Evolutionary conservation across 2,329 filamentous ascomycete genomes (phyloP), one percentile per base, ranked within the genome.

Genomic region (Colletotrichum simmondsii): DNA sequence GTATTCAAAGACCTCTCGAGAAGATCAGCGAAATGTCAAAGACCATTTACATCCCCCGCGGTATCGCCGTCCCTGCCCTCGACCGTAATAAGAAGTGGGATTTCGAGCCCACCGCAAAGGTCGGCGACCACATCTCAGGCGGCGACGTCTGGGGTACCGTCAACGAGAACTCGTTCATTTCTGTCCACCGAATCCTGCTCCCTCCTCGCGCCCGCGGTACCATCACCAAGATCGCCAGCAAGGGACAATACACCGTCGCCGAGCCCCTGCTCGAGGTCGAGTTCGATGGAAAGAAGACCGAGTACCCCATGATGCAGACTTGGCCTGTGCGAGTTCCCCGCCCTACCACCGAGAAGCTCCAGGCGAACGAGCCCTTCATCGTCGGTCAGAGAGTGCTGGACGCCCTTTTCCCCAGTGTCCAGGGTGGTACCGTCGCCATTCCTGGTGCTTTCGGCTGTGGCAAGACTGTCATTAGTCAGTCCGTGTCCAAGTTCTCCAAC

Each of bases 401-500:
- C 83, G 94, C 97, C 75, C 91, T 99, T 59, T 99, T 98, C 88
- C 97, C 97, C 66, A 93, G 93, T 87, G 97, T 99, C 11, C 95
- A 97, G 86, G 97, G 97, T 83, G 97, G 97, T 82, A 99, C 97
- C 57, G 95, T 98, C 77, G 97, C 96, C 81, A 99, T 99, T 81
- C 97, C 97, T 30, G 97, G 97, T 82, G 97, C 97, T 85, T 99
- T 99, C 83, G 97, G 97, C 76, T 99, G 97, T 81, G 97, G 97
- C 81, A 99, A 99, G 92, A 99, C 97, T 79, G 97, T 99, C 87
- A 99, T 99, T 85, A 95, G 93, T 80, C 97, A 99, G 87, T 97
- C 95, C 74, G 93, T 99, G 75, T 99, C 97, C 84, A 99, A 99
- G 87, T 99, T 99, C 88, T 99, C 97, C 81, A 99, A 99, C 92